Conservation (phyloP, 768 basidiomycete genomes). For the Polyporus arcularius region DNA sequence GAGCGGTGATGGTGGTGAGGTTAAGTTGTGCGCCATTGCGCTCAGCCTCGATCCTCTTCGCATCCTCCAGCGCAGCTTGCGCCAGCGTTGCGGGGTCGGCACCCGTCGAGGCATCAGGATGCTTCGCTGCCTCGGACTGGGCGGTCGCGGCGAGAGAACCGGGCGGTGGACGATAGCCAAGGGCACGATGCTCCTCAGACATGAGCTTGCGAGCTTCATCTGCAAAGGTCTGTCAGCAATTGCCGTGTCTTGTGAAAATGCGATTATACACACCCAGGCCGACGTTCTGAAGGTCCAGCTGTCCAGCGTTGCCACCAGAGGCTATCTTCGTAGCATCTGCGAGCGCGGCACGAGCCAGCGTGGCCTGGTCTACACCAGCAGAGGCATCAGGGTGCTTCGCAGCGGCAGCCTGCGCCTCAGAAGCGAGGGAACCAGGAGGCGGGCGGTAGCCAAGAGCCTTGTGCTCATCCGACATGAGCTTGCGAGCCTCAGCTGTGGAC, state of each 20-base stretch:
- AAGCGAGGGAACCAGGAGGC: slow-evolving; percentile 36
- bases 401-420: slow-evolving; percentile 36
- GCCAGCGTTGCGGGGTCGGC: slow-evolving; percentile 19
- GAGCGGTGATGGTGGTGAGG: slow-evolving; percentile 19
- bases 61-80: slow-evolving; percentile 25
- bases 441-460: slow-evolving; percentile 38
- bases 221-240: background rate
- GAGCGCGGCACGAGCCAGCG: slow-evolving; percentile 25
- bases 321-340: slow-evolving; percentile 23
- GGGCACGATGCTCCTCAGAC: slow-evolving; percentile 37
- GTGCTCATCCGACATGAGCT: slow-evolving; percentile 37
- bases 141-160: slow-evolving; percentile 39
- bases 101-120: slow-evolving; percentile 24
- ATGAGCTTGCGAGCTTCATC: slow-evolving; percentile 34
- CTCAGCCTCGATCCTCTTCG: slow-evolving; percentile 19
- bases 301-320: background rate
- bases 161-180: slow-evolving; percentile 37
- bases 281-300: slow-evolving; percentile 30
- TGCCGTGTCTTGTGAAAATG: too few species aligned
- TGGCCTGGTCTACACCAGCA: slow-evolving; percentile 17
- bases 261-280: slow-evolving; percentile 20
- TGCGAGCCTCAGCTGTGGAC: slow-evolving; percentile 31
- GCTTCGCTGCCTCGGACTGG: slow-evolving; percentile 35
- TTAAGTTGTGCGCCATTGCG: slow-evolving; percentile 11
- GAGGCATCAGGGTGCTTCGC: slow-evolving; percentile 31